These are phyloP conservation scores for Amanita pseudoporphyria DNA, from an alignment of 768 basidiomycete genomes.

Conservation along the genomic window DNA sequence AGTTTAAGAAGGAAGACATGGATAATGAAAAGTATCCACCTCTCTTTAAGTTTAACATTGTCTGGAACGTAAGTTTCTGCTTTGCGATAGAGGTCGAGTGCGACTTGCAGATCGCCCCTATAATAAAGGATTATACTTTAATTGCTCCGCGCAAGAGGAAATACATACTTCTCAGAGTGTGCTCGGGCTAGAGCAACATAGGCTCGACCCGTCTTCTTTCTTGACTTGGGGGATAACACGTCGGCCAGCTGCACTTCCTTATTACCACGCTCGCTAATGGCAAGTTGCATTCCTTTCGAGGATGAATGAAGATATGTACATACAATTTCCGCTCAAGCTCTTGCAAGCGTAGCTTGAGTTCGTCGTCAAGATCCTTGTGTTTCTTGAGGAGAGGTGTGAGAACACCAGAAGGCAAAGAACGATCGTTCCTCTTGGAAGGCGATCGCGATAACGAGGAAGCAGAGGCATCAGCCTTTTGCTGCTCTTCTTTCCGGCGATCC, in stretches of 20 bases:
- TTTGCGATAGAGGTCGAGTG: conserved; percentile 74
- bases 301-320: conserved; percentile 19
- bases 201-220: conserved; percentile 75
- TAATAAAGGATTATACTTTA: conserved; percentile 3
- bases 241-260: conserved; percentile 54
- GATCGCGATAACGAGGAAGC: conserved; percentile 21
- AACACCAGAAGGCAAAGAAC: conserved; percentile 35
- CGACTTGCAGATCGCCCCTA: conserved; percentile 74
- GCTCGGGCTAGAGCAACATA: conserved; percentile 78
- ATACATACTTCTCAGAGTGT: conserved; percentile 67
- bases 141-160: background rate
- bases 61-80: conserved; percentile 81
- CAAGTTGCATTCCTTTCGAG: conserved; percentile 1
- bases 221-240: conserved; percentile 60
- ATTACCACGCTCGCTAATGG: conserved; percentile 45
- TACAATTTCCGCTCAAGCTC: conserved; percentile 71
- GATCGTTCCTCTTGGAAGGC: conserved; percentile 23
- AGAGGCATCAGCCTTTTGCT: conserved; percentile 16
- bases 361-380: conserved; percentile 60
- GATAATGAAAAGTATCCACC: conserved; percentile 71
- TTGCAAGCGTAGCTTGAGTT: conserved; percentile 50
- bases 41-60: conserved; percentile 77
- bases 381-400: conserved; percentile 54
- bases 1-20: conserved; percentile 53
- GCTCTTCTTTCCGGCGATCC: conserved; percentile 22